Evolutionary conservation across 2,329 filamentous ascomycete genomes (phyloP).

Genomic region (Didymella keratinophila): DNA sequence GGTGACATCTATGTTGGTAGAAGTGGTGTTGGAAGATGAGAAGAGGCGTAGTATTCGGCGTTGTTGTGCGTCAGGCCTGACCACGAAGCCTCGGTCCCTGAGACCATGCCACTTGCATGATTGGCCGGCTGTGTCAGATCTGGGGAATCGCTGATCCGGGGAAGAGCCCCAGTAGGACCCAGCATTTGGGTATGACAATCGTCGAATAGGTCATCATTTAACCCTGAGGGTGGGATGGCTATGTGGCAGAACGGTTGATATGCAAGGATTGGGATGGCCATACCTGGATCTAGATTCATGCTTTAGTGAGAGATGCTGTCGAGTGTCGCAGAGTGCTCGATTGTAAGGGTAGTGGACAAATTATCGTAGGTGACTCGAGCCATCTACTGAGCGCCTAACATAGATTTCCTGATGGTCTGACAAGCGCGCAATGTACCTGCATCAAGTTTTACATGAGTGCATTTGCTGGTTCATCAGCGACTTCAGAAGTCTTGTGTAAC

Average conservation of each 20-base stretch:
- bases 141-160: slow-evolving; percentile 9
- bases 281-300: slow-evolving; percentile 1
- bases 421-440: not conserved
- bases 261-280: not conserved
- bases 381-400: not conserved
- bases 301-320: not conserved
- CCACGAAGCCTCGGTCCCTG: slow-evolving; percentile 13
- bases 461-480: not conserved
- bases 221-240: slow-evolving; percentile 1
- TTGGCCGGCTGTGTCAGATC: slow-evolving; percentile 9
- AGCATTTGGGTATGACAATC: slow-evolving; percentile 2
- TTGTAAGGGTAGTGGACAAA: not conserved
- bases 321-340: not conserved
- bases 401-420: not conserved
- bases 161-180: slow-evolving; percentile 7
- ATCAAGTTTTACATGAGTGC: not conserved
- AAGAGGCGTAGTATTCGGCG: slow-evolving; percentile 11
- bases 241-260: slow-evolving; percentile 13
- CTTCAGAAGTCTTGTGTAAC: not conserved
- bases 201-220: not conserved
- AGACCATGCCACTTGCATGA: not conserved
- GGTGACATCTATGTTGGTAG: not conserved
- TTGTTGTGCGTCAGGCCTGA: slow-evolving; percentile 8
- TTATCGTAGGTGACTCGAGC: too few species aligned
- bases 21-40: not conserved